Evolutionary conservation across 805 yeast genomes (phyloP), one percentile per base, ranked within the genome.

Genomic region (Maudiozyma saulgeensis): DNA sequence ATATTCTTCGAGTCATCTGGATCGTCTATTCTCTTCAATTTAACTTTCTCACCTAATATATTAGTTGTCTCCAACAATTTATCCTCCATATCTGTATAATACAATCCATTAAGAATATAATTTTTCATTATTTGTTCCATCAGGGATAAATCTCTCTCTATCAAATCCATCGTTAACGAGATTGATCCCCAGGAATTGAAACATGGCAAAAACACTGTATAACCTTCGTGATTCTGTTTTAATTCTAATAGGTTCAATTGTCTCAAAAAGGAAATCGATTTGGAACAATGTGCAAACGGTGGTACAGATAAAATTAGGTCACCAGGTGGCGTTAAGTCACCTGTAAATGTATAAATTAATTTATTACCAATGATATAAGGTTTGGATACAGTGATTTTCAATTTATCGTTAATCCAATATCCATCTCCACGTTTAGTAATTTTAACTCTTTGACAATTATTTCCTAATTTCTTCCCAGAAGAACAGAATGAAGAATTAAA

Each of bases 161-260:
- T 64, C 61, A 81, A 84, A 41, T 77, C 77, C 45, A 79, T 68
- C 4, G 81, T 74, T 28, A 90, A 68, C 3, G 80, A 85, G 19
- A 81, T 70, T 3, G 68, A 63, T 21, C 75, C 73, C 96, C 96
- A 89, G 0, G 90, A 77, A 41, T 73, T 69, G 31, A 84, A 80
- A 50, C 89, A 82, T 0, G 98, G 98, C 28, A 90, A 68, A 47
- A 90, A 77, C 0, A 83, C 67, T 0, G 96, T 79, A 68, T 88
- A 87, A 0, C 95, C 95, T 19, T 69, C 58, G 19, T 68, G 64
- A 50, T 82, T 83, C 4, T 73, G 74, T 12, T 74, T 68, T 41
- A 84, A 70, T 50, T 77, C 76, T 21, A 79, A 66, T 32, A 87
- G 62, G 8, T 72, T 74, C 41, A 79, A 71, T 15, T 74, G 66